Evolutionary conservation across 2,329 filamentous ascomycete genomes (phyloP).

Genomic region (Bipolaris oryzae): DNA sequence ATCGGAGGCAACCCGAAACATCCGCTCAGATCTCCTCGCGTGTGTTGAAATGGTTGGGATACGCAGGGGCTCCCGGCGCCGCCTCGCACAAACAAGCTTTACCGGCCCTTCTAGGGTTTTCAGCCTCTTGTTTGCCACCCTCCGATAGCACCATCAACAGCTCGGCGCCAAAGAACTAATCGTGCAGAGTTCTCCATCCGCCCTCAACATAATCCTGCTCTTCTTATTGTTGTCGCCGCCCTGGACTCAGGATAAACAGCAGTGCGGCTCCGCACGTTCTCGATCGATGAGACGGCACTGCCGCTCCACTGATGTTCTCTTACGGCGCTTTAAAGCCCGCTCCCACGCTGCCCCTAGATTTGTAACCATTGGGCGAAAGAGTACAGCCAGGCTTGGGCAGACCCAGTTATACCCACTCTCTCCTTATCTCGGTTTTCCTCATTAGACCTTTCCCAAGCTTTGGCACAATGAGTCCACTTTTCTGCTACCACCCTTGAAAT

Average conservation of each 20-base stretch:
- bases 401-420: slow-evolving; percentile 44
- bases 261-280: slow-evolving; percentile 12
- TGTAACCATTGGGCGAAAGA: slow-evolving; percentile 36
- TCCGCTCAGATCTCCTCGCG: slow-evolving; percentile 15
- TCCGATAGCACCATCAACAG: slow-evolving; percentile 20
- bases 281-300: slow-evolving; percentile 14
- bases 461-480: slow-evolving; percentile 40
- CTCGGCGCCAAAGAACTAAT: slow-evolving; percentile 18
- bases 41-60: slow-evolving; percentile 32
- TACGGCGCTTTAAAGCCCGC: slow-evolving; percentile 11
- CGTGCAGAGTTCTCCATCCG: neutral
- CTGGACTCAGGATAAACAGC: slow-evolving; percentile 6
- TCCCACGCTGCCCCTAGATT: slow-evolving; percentile 29
- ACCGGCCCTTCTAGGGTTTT: slow-evolving; percentile 25
- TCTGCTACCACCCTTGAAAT: slow-evolving; percentile 30
- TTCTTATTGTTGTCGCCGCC: slow-evolving; percentile 1
- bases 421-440: slow-evolving; percentile 43
- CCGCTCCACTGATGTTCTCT: slow-evolving; percentile 23
- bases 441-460: slow-evolving; percentile 31
- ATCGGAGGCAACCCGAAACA: slow-evolving; percentile 22
- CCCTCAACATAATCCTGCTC: slow-evolving; percentile 4
- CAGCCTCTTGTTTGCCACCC: slow-evolving; percentile 34
- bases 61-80: slow-evolving; percentile 19
- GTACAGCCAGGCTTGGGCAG: slow-evolving; percentile 33
- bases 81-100: slow-evolving; percentile 33